Base-by-base conservation (phyloP, 2,329 filamentous ascomycete genomes). In the Aspergillus puulaauensis region DNA sequence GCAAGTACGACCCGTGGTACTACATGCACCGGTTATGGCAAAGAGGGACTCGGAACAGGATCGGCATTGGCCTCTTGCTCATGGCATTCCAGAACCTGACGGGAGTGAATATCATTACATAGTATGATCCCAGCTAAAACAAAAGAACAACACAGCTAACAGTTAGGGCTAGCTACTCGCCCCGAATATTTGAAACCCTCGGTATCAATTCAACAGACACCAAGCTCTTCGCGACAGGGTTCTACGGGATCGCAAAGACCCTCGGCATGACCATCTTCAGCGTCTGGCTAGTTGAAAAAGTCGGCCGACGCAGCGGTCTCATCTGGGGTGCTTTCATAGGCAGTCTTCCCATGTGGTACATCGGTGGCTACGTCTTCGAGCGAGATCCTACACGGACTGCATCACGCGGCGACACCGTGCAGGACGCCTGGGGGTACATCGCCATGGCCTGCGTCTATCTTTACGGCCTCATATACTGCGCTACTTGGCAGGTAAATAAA, bases 191-290 rank as follows among this genome's bases (percentile, higher is more conserved):
- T 11, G 31, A 48, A 19, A 62, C 61, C 1, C 58, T 82, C 81
- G 59, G 89, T 89, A 66, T 90, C 66, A 79, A 31, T 4, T 19
- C 15, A 75, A 83, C 33, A 79, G 89, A 44, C 87, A 90, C 71
- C 83, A 87, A 7, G 86, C 86, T 4, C 86, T 87, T 57, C 80
- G 90, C 66, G 87, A 90, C 70, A 84, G 64, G 65, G 0, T 54
- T 66, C 9, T 66, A 64, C 69, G 85, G 87, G 70, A 75, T 79
- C 3, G 82, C 84, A 21, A 87, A 85, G 68, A 78, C 81, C 4
- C 69, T 79, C 19, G 66, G 62, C 19, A 52, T 31, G 31, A n/a
- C 49, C 7, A 43, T 52, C 23, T 52, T 52, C 49, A 43, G 37
- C 6, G 37, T 44, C 4, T 52, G 37, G 39, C 49, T 63, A 7